These are phyloP conservation scores for Agarophyton chilense DNA, from an alignment of 23 red algal genomes.

Conservation along the genomic window DNA sequence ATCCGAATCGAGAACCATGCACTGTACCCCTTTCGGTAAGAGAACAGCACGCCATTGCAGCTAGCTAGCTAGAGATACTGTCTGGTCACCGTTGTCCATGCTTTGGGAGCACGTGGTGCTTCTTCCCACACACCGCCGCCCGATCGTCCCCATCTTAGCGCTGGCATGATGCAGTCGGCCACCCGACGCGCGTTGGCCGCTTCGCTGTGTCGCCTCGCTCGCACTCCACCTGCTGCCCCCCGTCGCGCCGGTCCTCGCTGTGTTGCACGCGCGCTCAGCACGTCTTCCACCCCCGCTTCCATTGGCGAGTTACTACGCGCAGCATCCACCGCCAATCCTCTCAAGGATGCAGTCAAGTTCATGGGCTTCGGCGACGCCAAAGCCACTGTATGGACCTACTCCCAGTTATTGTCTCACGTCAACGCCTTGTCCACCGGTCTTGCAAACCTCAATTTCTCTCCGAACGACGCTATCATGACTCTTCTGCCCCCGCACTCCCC, in stretches of 20 bases:
- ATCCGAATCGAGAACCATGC: too few relatives aligned
- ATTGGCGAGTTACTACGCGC: constrained; percentile 19
- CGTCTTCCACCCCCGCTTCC: not conserved
- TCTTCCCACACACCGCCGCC: too few relatives aligned
- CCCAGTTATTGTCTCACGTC: constrained; percentile 34
- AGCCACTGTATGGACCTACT: constrained; percentile 37
- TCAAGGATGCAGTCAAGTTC: constrained; percentile 67
- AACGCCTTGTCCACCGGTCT: constrained; percentile 50
- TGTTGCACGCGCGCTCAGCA: not conserved
- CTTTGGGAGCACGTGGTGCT: too few relatives aligned
- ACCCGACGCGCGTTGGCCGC: constrained; percentile 2
- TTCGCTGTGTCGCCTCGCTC: not conserved
- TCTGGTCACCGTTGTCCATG: too few relatives aligned
- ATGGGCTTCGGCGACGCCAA: constrained; percentile 16
- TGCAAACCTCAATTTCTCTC: not conserved
- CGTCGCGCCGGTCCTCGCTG: not conserved
- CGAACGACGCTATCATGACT: constrained; percentile 18
- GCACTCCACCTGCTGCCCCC: not conserved
- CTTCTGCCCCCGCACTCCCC: constrained; percentile 38
- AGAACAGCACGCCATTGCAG: too few relatives aligned
- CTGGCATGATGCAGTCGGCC: not conserved
- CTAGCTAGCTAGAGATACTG: too few relatives aligned
- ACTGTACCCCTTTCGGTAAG: not conserved
- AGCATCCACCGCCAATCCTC: constrained; percentile 11
- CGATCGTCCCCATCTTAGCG: not conserved